Evolutionary conservation across 192 early-diverging fungal species (phyloP), one percentile per base, ranked within the genome.

Genomic region (Coemansia sp.): DNA sequence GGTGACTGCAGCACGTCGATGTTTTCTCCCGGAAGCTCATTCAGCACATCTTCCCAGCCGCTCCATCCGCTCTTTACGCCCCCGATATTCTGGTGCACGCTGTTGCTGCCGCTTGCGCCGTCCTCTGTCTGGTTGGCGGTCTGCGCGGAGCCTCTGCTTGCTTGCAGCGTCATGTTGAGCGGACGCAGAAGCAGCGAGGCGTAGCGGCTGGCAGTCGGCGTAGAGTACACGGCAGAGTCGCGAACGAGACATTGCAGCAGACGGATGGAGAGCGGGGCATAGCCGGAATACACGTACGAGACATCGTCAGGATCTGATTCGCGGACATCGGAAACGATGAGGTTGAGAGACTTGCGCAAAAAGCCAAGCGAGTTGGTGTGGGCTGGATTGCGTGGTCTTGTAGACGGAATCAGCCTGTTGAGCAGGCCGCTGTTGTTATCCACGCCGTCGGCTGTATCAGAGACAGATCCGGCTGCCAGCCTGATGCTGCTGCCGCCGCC

Each of bases 201-300:
- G 70, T 79, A 75, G 68, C 79, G 61, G 67, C 74, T 75, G 9
- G 78, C 68, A 35, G 71, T 39, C 14, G 51, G 68, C 36, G 65
- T 54, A 3, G 68, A 64, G 59, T 69, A 81, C 58, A 76, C 82
- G 11, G 70, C 73, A 12, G 61, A 79, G 65, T 81, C 87, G 39
- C 73, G 80, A 34, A 86, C 74, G 14, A 93, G 88, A 53, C 88
- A 89, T 72, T 99, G 95, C 36, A 99, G 79, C 37, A 99, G 84
- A 37, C 97, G 90, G n/a, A 97, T 86, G 34, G 88, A 89, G 33
- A 96, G 69, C 5, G 97, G 97, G 11, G 95, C 97, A 79, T 94
- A 99, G 15, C 97, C 97, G 5, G 93, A 94, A 74, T 96, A 96
- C 15, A 97, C 95, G 71, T 95, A 98, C 0, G 92, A 88, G 2